These are phyloP conservation scores for Verticillium nonalfalfae DNA, from an alignment of 2,329 filamentous ascomycete genomes.

Conservation along the genomic window DNA sequence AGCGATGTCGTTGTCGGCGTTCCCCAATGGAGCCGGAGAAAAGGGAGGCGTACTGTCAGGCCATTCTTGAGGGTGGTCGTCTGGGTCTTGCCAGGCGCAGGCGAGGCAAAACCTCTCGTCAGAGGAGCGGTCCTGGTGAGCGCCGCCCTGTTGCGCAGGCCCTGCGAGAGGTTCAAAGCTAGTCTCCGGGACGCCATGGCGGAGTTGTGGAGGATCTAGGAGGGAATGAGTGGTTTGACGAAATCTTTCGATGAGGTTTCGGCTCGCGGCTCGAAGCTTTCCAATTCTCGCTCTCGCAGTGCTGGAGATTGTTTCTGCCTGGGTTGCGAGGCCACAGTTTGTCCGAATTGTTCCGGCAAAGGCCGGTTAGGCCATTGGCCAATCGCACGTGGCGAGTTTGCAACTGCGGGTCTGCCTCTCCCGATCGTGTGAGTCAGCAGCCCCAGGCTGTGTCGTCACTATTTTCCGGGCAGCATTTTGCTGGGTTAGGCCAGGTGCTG, in stretches of 20 bases:
- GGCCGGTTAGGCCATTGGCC: slow-evolving; percentile 18
- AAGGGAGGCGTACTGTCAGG: slow-evolving; percentile 65
- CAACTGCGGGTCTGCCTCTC: not conserved
- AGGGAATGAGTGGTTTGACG: slow-evolving; percentile 51
- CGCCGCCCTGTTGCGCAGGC: slow-evolving; percentile 81
- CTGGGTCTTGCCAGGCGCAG: slow-evolving; percentile 72
- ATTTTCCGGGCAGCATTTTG: not conserved
- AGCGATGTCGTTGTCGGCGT: slow-evolving; percentile 8
- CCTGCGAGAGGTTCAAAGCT: slow-evolving; percentile 88
- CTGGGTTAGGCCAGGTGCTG: not conserved
- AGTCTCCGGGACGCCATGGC: slow-evolving; percentile 95
- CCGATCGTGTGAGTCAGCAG: not conserved
- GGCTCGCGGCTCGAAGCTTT: slow-evolving; percentile 38
- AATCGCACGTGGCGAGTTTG: slow-evolving; percentile 21
- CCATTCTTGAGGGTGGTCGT: slow-evolving; percentile 96
- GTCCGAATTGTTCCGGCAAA: slow-evolving; percentile 35
- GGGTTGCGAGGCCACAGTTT: slow-evolving; percentile 29
- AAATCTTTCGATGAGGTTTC: slow-evolving; percentile 34
- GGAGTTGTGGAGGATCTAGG: slow-evolving; percentile 42
- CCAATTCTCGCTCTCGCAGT: slow-evolving; percentile 2
- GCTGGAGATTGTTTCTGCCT: slow-evolving; percentile 32
- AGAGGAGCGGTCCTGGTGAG: slow-evolving; percentile 71
- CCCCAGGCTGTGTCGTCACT: not conserved
- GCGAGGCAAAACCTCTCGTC: slow-evolving; percentile 85
- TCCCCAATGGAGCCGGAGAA: slow-evolving; percentile 26